phyloP scores from a whole-genome alignment of 2,329 filamentous ascomycete genomes.

The Hypomyces perniciosus region DNA sequence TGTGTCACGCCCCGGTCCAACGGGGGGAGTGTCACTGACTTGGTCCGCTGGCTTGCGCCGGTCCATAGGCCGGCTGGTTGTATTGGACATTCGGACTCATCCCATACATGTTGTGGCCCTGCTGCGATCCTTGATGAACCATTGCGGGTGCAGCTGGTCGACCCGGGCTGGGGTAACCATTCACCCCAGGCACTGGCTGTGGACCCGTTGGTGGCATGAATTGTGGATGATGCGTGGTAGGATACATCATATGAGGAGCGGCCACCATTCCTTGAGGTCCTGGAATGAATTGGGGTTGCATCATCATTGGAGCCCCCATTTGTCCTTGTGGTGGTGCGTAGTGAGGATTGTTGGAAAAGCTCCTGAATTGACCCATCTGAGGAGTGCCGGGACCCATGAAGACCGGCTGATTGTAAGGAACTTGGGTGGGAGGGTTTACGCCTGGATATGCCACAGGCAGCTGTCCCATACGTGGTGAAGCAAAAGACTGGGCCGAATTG shows the following conservation, averaged over 20 bases:
- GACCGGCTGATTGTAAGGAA: conserved; percentile 66
- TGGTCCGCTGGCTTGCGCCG: conserved; percentile 61
- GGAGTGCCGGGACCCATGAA: conserved; percentile 64
- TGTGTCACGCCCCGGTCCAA: conserved; percentile 13
- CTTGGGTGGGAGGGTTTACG: conserved; percentile 62
- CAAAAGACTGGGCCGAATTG: conserved; percentile 76
- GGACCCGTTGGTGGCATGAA: conserved; percentile 57
- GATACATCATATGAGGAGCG: conserved; percentile 79
- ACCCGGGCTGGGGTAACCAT: conserved; percentile 84
- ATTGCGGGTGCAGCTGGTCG: conserved; percentile 79
- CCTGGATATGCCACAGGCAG: conserved; percentile 64
- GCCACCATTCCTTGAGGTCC: conserved; percentile 64
- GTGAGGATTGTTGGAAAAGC: conserved; percentile 62
- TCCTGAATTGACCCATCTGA: conserved; percentile 65
- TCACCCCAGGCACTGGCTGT: conserved; percentile 57
- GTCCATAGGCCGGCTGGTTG: conserved; percentile 66
- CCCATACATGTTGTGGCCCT: conserved; percentile 72
- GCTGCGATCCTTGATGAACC: conserved; percentile 90
- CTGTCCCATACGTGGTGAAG: conserved; percentile 72
- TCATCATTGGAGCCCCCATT: conserved; percentile 79
- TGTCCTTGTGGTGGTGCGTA: conserved; percentile 65
- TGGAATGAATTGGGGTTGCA: conserved; percentile 68
- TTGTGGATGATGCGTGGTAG: conserved; percentile 54
- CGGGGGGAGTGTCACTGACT: conserved; percentile 51
- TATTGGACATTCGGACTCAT: conserved; percentile 72